Evolutionary conservation across 306 rosid species (phyloP).

Genomic region (Gastrolobium villosum): DNA sequence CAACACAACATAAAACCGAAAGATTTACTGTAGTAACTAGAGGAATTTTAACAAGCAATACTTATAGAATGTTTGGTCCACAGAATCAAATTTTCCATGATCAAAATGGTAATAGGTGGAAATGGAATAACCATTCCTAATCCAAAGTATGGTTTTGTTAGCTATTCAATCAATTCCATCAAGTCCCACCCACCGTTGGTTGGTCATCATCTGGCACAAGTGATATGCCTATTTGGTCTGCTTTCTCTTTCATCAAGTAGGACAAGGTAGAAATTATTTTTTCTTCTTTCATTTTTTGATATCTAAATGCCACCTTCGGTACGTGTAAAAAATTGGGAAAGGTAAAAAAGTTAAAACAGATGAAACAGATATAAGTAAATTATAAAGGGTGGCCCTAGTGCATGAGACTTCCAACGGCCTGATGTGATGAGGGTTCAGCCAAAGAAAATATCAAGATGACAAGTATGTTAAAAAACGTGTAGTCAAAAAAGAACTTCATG

Average conservation of each 20-base stretch:
- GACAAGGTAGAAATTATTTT: background rate
- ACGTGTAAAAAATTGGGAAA: background rate
- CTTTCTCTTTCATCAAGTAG: slow-evolving; percentile 11
- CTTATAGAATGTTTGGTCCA: background rate
- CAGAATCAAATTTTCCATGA: slow-evolving; percentile 21
- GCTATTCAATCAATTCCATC: slow-evolving; percentile 2
- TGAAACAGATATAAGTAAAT: background rate
- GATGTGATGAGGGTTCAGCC: background rate
- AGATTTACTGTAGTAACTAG: slow-evolving; percentile 1
- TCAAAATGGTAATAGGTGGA: slow-evolving; percentile 7
- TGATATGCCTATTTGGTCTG: background rate
- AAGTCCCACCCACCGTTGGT: background rate
- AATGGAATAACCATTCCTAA: background rate
- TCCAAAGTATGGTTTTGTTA: background rate
- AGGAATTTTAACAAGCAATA: slow-evolving; percentile 2
- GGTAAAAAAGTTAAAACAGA: background rate
- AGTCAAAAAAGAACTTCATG: slow-evolving; percentile 16
- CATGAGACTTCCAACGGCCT: background rate
- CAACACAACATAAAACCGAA: background rate
- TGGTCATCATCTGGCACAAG: background rate
- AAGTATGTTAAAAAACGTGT: background rate
- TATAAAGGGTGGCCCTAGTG: background rate
- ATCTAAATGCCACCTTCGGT: background rate
- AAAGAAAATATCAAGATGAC: slow-evolving; percentile 18
- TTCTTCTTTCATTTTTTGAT: slow-evolving; percentile 17